Conservation (phyloP, 2,329 filamentous ascomycete species). For the Colletotrichum sp. region DNA sequence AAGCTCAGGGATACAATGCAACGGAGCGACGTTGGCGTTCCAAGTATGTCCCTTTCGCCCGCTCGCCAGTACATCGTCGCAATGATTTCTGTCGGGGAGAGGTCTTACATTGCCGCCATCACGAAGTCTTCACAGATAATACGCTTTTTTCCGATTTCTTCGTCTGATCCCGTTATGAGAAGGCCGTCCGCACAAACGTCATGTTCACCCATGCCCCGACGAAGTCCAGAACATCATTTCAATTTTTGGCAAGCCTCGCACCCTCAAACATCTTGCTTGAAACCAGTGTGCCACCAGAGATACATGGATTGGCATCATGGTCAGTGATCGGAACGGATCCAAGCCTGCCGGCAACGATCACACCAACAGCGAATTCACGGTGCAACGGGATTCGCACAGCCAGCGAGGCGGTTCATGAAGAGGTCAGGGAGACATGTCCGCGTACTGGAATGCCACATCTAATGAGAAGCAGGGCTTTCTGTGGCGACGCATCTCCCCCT, state of each 20-base stretch:
- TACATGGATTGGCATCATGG: no score
- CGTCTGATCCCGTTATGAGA: background rate
- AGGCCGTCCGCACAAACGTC: background rate
- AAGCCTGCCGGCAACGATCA: no score
- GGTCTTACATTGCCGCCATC: background rate
- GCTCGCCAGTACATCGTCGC: background rate
- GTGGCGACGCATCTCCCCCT: background rate
- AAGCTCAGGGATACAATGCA: background rate
- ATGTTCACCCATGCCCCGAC: background rate
- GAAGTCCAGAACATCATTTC: background rate
- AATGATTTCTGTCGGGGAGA: background rate
- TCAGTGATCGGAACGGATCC: no score
- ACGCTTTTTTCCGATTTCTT: background rate
- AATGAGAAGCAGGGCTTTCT: background rate
- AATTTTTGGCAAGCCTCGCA: no score
- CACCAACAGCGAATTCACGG: background rate
- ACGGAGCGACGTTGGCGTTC: background rate
- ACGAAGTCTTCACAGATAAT: background rate
- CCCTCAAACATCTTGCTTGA: no score
- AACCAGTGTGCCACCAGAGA: no score
- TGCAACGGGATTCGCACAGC: background rate
- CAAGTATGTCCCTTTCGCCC: background rate
- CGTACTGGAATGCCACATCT: background rate
- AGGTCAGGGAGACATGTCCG: background rate
- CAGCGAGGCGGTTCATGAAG: background rate